Evolutionary conservation across 106 monocot species (phyloP).

Genomic region (Phalaenopsis aphrodite): DNA sequence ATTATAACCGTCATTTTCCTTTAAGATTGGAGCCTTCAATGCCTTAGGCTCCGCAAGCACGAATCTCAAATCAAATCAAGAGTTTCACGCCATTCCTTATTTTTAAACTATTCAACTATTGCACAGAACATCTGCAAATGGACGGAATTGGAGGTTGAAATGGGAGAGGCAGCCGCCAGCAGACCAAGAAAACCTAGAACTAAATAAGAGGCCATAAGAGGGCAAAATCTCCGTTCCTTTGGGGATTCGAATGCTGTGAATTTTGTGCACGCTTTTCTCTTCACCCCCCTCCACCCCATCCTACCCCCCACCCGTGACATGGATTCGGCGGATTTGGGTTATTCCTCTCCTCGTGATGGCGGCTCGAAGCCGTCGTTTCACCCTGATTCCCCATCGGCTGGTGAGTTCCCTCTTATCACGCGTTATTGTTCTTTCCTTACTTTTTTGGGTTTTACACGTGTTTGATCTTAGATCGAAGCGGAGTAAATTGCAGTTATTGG

Average conservation of each 20-base stretch:
- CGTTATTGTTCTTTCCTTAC: background rate
- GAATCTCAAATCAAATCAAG: background rate
- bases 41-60: too few species aligned
- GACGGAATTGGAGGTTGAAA: background rate
- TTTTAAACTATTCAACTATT: background rate
- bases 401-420: background rate
- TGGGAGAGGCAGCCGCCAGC: background rate
- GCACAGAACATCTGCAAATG: background rate
- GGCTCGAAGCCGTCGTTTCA: background rate
- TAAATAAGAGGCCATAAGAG: background rate
- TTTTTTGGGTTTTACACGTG: background rate
- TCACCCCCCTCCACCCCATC: background rate
- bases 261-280: background rate
- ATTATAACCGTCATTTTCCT: background rate
- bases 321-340: conserved; percentile 3
- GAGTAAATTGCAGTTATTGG: background rate
- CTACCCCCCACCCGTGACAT: background rate
- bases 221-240: background rate
- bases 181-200: background rate
- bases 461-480: background rate
- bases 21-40: background rate
- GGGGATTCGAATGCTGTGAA: conserved; percentile 4
- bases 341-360: conserved; percentile 1
- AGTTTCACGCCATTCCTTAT: background rate
- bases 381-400: background rate